A percentile compares a stretch with the other conserved stretches of the same genome.
Conservation (phyloP, 306 rosid species). For the Abrus pulchellus region DNA sequence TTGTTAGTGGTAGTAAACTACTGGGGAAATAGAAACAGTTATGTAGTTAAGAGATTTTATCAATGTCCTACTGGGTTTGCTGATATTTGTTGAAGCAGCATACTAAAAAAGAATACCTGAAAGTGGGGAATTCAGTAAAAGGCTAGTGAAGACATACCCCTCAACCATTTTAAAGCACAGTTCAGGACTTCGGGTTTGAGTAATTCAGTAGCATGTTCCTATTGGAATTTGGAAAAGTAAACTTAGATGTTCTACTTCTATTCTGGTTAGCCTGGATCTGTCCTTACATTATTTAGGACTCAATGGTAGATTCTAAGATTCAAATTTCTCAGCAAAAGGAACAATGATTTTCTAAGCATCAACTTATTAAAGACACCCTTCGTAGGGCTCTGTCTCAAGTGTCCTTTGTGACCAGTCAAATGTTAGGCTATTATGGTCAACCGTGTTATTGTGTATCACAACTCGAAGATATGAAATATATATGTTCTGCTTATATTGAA, state of each 20-base stretch:
- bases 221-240: not conserved
- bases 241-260: not conserved
- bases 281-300: not conserved
- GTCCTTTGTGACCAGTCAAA: too few species aligned
- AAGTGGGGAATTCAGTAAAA: slow-evolving; percentile 15
- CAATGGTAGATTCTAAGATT: slow-evolving; percentile 16
- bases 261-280: not conserved
- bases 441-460: too few species aligned
- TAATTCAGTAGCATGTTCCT: slow-evolving; percentile 19
- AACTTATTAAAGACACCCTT: too few species aligned
- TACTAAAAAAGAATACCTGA: slow-evolving; percentile 19
- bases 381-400: too few species aligned
- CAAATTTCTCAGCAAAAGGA: slow-evolving; percentile 1
- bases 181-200: not conserved
- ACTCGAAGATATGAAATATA: slow-evolving; percentile 10
- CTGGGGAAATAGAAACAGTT: slow-evolving; percentile 9
- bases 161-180: slow-evolving; percentile 10
- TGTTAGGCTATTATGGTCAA: too few species aligned
- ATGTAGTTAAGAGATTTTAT: slow-evolving; percentile 29
- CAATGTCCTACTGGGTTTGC: slow-evolving; percentile 19
- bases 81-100: slow-evolving; percentile 27
- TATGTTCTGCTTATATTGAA: slow-evolving; percentile 17
- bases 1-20: slow-evolving; percentile 20
- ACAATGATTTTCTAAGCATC: slow-evolving; percentile 1
- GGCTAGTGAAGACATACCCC: slow-evolving; percentile 6